Percentiles rank a stretch among this genome's conserved stretches.
These are phyloP conservation scores for Aspergillus phoenicis DNA, from an alignment of 2,329 filamentous ascomycete species.

Conservation along the genomic window DNA sequence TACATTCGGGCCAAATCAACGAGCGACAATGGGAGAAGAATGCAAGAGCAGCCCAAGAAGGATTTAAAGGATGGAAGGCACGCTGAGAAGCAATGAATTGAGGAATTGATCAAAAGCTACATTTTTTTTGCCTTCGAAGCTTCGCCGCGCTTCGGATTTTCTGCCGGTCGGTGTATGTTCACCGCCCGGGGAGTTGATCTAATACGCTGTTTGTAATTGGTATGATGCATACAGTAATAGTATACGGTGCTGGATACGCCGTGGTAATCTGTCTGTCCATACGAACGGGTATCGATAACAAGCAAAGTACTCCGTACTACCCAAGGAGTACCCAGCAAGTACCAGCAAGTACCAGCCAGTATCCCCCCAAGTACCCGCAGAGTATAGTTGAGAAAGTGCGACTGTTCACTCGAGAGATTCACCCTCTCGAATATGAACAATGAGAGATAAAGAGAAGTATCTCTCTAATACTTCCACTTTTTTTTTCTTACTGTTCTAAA, in stretches of 20 bases:
- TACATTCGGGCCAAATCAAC: constrained; percentile 36
- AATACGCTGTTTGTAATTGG: neutral
- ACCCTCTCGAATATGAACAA: no score
- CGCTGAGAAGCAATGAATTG: neutral
- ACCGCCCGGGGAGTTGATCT: constrained; percentile 15
- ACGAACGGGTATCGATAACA: neutral
- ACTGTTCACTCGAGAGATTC: no score
- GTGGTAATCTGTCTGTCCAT: neutral
- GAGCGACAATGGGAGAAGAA: neutral
- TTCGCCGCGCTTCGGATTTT: constrained; percentile 18
- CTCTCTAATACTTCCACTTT: no score
- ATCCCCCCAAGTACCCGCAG: neutral
- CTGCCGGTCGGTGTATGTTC: constrained; percentile 10
- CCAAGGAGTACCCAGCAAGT: neutral
- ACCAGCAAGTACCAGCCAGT: neutral
- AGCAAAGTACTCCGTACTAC: neutral
- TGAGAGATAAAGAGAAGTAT: no score
- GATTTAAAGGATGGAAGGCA: neutral
- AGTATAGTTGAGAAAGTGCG: no score
- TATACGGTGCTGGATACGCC: neutral
- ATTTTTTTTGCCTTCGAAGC: constrained; percentile 6
- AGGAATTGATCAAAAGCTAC: neutral
- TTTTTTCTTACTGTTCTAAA: no score
- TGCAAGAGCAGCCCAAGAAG: neutral
- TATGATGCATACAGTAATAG: neutral